Evolutionary conservation across 2,329 filamentous ascomycete species (phyloP), one percentile per base, ranked within the genome.

Genomic region (Calonectria multiphialidica): DNA sequence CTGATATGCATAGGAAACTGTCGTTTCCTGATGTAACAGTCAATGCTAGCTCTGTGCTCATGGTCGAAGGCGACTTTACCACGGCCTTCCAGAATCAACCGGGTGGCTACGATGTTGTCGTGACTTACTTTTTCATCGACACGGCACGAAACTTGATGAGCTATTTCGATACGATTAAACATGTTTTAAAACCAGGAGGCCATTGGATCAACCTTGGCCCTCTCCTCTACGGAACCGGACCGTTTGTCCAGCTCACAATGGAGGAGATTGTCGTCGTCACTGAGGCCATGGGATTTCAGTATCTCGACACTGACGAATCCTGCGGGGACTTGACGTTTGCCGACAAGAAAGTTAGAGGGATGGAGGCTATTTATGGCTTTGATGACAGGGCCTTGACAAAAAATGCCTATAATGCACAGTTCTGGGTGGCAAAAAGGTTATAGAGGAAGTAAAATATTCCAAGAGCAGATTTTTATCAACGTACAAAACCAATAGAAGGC

Each of bases 101-200:
- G 0, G 76, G 77, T 0, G 63, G 75, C 5, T 91, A 84, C 77
- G 89, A 91, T 66, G 82, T 86, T 1, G 80, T 91, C 0, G 79
- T 90, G 0, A 90, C 90, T 0, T 86, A 90, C 50, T 91, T 91
- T 81, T 91, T 91, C 80, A 90, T 91, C 74, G 90, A 91, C 76
- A 91, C 89, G 0, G 89, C 90, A 0, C 85, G 88, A 0, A 91
- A 91, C 66, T 78, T 90, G 1, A 83, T 90, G 78, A 81, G 77
- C 0, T 91, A 91, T 72, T 82, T 91, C 7, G 88, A 91, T 42
- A 89, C 86, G 0, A 90, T 90, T 50, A 82, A 87, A 62, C 79
- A 78, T 0, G 75, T 89, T 0, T 82, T 91, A 3, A 84, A 82
- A 50, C 77, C 80, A 0, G 88, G 88, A 0, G 89, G 89, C 0